Conservation (phyloP, 306 rosid species). For the Coriaria nepalensis region DNA sequence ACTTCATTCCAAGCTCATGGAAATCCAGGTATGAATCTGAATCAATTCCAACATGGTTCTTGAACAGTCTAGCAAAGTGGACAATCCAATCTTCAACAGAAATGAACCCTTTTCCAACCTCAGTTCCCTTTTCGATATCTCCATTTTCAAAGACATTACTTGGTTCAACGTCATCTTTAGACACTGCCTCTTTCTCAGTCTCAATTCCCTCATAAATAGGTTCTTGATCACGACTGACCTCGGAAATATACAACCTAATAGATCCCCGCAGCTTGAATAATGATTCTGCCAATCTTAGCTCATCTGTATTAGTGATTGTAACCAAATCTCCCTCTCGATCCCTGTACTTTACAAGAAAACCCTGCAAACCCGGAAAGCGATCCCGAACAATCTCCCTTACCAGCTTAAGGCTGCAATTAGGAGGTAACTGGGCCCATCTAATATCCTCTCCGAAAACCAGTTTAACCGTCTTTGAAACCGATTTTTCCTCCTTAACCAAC, state of each 20-base stretch:
- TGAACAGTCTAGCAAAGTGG: conserved; percentile 85
- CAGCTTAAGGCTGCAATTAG: conserved; percentile 51
- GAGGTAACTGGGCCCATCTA: conserved; percentile 67
- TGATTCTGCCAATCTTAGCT: conserved; percentile 57
- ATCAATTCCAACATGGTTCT: conserved; percentile 91
- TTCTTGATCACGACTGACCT: conserved; percentile 48
- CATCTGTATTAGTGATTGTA: conserved; percentile 59
- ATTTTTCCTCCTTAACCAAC: conserved; percentile 29
- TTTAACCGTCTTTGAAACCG: conserved; percentile 57
- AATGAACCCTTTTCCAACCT: conserved; percentile 17
- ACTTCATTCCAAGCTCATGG: conserved; percentile 77
- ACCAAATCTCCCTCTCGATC: conserved; percentile 91
- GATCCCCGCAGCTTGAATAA: conserved; percentile 40
- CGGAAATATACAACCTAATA: conserved; percentile 42
- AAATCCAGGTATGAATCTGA: conserved; percentile 76
- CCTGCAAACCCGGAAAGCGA: conserved; percentile 59
- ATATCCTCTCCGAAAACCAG: conserved; percentile 85
- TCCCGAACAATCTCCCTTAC: conserved; percentile 56
- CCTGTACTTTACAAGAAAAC: conserved; percentile 67
- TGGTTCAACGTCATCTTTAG: conserved; percentile 8
- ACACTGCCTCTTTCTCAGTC: conserved; percentile 15
- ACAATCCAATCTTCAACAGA: conserved; percentile 79
- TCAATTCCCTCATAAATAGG: conserved; percentile 43
- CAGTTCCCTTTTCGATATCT: conserved; percentile 21
- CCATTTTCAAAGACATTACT: conserved; percentile 25